Conservation (phyloP, 2,329 filamentous ascomycete genomes). For the Byssoonygena ceratinophila region DNA sequence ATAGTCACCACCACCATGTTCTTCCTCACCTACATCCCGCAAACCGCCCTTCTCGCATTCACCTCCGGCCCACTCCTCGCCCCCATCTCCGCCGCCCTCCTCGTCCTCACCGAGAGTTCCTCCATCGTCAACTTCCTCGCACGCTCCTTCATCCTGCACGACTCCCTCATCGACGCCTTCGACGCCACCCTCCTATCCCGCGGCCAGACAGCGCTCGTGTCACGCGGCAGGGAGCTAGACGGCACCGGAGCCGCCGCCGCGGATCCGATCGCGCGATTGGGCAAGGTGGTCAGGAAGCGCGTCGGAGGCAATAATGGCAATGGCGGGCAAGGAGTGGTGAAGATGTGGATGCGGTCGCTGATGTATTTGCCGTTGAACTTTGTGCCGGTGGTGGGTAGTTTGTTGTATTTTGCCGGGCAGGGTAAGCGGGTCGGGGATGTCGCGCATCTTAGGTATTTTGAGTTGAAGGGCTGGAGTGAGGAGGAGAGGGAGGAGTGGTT, state of each 20-base stretch:
- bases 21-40: slow-evolving; percentile 72
- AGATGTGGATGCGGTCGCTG: slow-evolving; percentile 62
- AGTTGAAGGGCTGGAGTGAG: slow-evolving; percentile 72
- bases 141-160: slow-evolving; percentile 59
- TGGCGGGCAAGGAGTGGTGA: slow-evolving; percentile 27
- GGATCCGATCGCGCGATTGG: slow-evolving; percentile 47
- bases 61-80: slow-evolving; percentile 60
- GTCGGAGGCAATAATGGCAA: slow-evolving; percentile 35
- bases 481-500: slow-evolving; percentile 59
- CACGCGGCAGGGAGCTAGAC: slow-evolving; percentile 63
- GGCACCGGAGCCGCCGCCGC: slow-evolving; percentile 21
- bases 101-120: slow-evolving; percentile 49
- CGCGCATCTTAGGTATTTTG: slow-evolving; percentile 63
- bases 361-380: slow-evolving; percentile 88
- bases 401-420: slow-evolving; percentile 68
- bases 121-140: slow-evolving; percentile 44
- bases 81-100: slow-evolving; percentile 49
- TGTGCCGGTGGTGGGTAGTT: slow-evolving; percentile 77
- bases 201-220: slow-evolving; percentile 53
- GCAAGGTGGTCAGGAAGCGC: slow-evolving; percentile 48
- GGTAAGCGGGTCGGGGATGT: slow-evolving; percentile 48
- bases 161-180: slow-evolving; percentile 78
- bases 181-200: slow-evolving; percentile 56
- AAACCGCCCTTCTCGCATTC: slow-evolving; percentile 70
- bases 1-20: slow-evolving; percentile 74